Base-by-base conservation (phyloP, 2,329 filamentous ascomycete genomes). In the Blastomyces gilchristii region DNA sequence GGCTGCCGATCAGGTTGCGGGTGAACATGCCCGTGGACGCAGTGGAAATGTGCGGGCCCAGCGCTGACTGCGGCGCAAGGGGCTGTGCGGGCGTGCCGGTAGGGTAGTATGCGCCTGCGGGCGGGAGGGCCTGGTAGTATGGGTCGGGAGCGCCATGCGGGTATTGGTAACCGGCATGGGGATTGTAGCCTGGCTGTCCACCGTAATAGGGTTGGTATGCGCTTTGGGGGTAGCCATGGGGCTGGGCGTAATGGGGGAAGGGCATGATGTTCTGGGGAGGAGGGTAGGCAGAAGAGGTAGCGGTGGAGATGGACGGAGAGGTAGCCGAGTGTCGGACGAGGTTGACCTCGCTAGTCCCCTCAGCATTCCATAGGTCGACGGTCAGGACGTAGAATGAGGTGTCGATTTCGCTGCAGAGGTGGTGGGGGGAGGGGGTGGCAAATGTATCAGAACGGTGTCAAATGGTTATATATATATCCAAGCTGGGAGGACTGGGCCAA, bases 1-100 rank as follows among this genome's bases (percentile, higher is more conserved):
- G 80, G 73, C 90, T 96, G 1, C 94, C 94, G 67, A 99, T 97
- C 11, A 99, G 83, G 71, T 97, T 99, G 61, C 93, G 82, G 0
- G 92, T 97, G 72, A 93, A 96, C 90, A 96, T 95, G 63, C 90
- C 90, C 0, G 87, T 86, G 65, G 74, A 82, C 64, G 76, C 76
- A 2, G 69, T 67, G 12, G 73, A 71, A 68, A 75, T 71, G 58
- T 73, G 71, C 12, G 63, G 62, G 0, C 57, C 39, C 63, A 67
- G 62, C 5, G 63, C 61, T 14, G 62, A 50, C 18, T 62, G 65
- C 14, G 64, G 58, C 7, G 59, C 62, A 22, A 67, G 50, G 16
- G 64, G 9, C 43, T 66, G 64, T 25, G 59, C 25, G 34, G 62
- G n/a, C 14, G 53, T 52, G 37, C 34, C 53, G n/a, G 63, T 16